Evolutionary conservation across 2,329 filamentous ascomycete species (phyloP).

Genomic region (Colletotrichum euphorbiae): DNA sequence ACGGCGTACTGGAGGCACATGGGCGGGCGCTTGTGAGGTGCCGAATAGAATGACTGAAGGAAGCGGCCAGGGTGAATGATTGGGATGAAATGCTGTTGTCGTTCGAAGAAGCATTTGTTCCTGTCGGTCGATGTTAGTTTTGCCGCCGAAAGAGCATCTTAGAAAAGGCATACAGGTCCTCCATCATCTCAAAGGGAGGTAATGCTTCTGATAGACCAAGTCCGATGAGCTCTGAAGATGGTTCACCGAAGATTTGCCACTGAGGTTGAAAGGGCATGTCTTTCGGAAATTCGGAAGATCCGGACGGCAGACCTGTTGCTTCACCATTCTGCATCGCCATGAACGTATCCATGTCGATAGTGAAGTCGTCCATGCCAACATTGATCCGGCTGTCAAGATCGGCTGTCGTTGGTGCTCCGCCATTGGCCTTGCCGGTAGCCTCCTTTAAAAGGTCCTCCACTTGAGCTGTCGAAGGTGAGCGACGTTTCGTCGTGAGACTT

Average conservation of each 20-base stretch:
- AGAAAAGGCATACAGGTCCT: conserved; percentile 75
- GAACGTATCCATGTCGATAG: conserved; percentile 40
- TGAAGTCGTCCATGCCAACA: conserved; percentile 42
- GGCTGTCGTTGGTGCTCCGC: background rate
- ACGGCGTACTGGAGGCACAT: conserved; percentile 88
- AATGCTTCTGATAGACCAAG: conserved; percentile 85
- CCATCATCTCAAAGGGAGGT: conserved; percentile 81
- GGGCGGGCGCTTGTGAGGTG: conserved; percentile 81
- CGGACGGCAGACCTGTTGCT: background rate
- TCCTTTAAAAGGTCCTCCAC: conserved; percentile 84
- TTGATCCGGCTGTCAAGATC: conserved; percentile 40
- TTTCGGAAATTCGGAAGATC: background rate
- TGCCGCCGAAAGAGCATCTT: too few relatives aligned
- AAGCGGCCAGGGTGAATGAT: conserved; percentile 84
- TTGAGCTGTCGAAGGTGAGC: conserved; percentile 68
- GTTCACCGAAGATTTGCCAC: conserved; percentile 1
- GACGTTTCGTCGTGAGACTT: background rate
- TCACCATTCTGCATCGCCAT: conserved; percentile 32
- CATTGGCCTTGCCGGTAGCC: conserved; percentile 52
- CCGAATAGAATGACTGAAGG: conserved; percentile 76
- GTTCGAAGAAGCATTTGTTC: conserved; percentile 80
- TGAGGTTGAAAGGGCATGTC: background rate
- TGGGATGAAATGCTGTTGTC: conserved; percentile 77
- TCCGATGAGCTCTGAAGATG: conserved; percentile 68
- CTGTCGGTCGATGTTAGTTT: conserved; percentile 62